Evolutionary conservation across 352 stramenopile species (phyloP), one percentile per base, ranked within the genome.

Genomic region (Phytophthora uliginosa): DNA sequence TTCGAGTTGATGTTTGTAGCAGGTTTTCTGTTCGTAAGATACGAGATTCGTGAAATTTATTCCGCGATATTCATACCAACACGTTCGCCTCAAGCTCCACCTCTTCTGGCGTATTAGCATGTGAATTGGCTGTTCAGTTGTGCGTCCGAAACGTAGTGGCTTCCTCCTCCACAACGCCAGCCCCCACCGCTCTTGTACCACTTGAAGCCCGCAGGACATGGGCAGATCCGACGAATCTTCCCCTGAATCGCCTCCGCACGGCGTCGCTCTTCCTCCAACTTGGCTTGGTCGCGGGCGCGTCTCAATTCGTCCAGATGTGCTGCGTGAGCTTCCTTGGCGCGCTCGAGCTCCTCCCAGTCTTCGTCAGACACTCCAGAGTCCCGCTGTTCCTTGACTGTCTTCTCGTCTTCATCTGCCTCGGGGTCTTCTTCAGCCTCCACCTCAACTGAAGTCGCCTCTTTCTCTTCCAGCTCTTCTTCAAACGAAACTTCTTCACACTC

Each of bases 121-220:
- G 75, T 92, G 42, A 91, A 95, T 24, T 82, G 78, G 10, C 69
- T 73, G 56, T 93, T 77, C 0, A 95, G 71, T 60, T 90, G 74
- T 1, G 73, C 84, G 60, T 95, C 80, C 47, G 84, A 92, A 5
- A 95, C 88, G 36, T 80, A 92, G 67, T 97, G 91, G 15, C 73
- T 84, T 12, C 92, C 92, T 28, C 79, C 92, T n/a, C 47, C 76
- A 52, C 92, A 98, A 6, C 92, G 84, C 91, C 90, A 98, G 6
- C 90, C 90, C 10, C 59, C 57, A 4, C 80, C 79, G 6, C 71
- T 60, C 31, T 93, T 82, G 26, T 76, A 74, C 90, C 92, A 98
- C 4, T 82, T 63, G 36, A 74, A 98, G 0, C 90, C 91, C 10
- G 65, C 68, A 4, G 86, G 87, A 31, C 92, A 98, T 22, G 81